Evolutionary conservation across 129 eudicot species (phyloP).

Genomic region (Erigeron canadensis): DNA sequence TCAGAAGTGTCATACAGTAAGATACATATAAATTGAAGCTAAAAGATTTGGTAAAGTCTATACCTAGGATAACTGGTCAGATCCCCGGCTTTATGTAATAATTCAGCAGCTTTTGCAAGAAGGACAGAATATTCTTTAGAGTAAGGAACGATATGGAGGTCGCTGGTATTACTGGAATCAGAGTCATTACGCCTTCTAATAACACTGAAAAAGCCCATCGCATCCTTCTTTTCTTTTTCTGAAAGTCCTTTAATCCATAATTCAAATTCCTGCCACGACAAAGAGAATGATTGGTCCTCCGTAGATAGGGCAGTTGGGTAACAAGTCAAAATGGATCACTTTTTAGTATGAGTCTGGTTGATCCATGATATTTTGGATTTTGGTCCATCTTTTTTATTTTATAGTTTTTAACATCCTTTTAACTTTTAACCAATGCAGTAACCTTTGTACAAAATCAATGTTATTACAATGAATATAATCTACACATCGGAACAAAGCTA

Average conservation of each 20-base stretch:
- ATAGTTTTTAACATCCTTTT: neutral
- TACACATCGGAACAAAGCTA: neutral
- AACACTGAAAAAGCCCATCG: conserved; percentile 75
- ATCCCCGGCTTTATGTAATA: conserved; percentile 81
- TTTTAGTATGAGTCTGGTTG: neutral
- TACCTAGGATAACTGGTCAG: conserved; percentile 76
- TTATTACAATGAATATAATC: no score
- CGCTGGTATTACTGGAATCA: conserved; percentile 34
- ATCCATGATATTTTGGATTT: neutral
- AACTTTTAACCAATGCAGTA: no score
- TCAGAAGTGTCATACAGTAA: neutral
- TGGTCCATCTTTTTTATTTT: neutral
- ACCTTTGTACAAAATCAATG: no score
- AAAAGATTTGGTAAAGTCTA: neutral
- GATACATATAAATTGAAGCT: neutral
- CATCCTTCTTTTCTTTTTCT: conserved; percentile 52
- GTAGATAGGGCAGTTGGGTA: neutral
- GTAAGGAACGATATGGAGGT: conserved; percentile 62
- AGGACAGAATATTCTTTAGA: conserved; percentile 56
- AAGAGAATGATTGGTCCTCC: neutral
- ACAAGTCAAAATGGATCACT: neutral
- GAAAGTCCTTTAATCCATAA: conserved; percentile 66
- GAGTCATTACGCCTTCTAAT: conserved; percentile 69
- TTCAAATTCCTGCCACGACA: conserved; percentile 63
- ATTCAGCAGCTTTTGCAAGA: conserved; percentile 65